Base-by-base conservation (phyloP, 2,329 filamentous ascomycete species). In the Stromatinia cepivora region DNA sequence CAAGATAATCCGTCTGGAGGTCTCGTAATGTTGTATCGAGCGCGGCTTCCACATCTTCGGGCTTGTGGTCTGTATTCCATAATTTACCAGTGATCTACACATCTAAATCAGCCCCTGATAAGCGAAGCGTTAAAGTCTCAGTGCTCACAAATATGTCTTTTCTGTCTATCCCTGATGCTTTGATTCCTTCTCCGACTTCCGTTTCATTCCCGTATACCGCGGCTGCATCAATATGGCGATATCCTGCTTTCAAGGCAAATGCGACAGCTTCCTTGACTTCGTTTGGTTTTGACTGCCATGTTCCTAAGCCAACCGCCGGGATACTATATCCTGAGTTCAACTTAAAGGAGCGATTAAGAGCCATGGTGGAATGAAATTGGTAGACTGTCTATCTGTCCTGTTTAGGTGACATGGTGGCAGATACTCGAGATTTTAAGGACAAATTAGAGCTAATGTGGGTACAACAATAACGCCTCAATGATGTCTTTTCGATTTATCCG, bases 201-300 rank as follows among this genome's bases (percentile, higher is more conserved):
- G 90, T 85, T 81, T 97, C 93, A 79, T 96, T 93, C 74, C 84
- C 89, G 80, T 93, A 93, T 81, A 89, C 90, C 82, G 90, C 92
- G 5, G 91, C 89, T 70, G 65, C 69, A 72, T 87, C 85, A 71
- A 86, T 83, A 76, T 86, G 84, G 17, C 82, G 80, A 76, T 86
- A 87, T 20, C 85, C 85, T 42, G 79, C 74, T 59, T 83, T 79
- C 34, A 85, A 73, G 9, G 80, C 79, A 70, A 77, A 76, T 1
- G 73, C 75, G 39, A 81, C 79, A 48, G 80, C 79, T 72, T 78
- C 75, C 65, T 74, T 74, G 59, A 80, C 79, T 67, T 81, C 80
- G 71, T 82, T 82, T 71, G 81, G 78, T 57, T 79, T 79, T 74
- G 74, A 73, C 59, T 82, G 81, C 91, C 82, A 83, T 59, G 82